Evolutionary conservation across 345 rosid species (phyloP).

Genomic region (Citrus inodora): DNA sequence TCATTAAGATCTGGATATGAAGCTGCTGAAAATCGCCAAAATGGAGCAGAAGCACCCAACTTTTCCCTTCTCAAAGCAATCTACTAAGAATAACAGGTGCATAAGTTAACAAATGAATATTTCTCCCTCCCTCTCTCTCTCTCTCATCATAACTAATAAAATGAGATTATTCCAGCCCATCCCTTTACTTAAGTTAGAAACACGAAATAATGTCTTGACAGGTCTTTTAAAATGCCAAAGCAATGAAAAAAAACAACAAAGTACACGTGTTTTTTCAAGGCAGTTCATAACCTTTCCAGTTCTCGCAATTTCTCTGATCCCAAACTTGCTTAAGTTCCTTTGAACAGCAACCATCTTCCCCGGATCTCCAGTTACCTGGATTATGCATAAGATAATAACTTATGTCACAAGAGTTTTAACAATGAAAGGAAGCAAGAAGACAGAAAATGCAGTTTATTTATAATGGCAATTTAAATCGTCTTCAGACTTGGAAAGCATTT

Average conservation of each 20-base stretch:
- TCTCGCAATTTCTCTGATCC: conserved; percentile 86
- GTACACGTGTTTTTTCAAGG: background rate
- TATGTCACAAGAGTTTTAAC: background rate
- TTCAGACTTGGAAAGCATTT: background rate
- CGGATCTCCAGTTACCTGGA: conserved; percentile 95
- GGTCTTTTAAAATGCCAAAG: background rate
- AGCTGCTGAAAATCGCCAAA: conserved; percentile 97
- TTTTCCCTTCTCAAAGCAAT: conserved; percentile 92
- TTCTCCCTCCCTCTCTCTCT: background rate
- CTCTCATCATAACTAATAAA: background rate
- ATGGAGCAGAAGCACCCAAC: conserved; percentile 89
- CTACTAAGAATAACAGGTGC: conserved; percentile 32
- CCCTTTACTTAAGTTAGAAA: background rate
- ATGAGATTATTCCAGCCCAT: background rate
- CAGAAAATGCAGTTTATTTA: background rate
- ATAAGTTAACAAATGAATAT: background rate
- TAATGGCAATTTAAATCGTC: background rate
- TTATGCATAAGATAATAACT: background rate
- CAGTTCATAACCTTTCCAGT: conserved; percentile 50
- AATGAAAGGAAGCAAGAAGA: background rate
- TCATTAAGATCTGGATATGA: conserved; percentile 91
- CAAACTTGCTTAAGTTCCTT: conserved; percentile 85
- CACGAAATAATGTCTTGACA: background rate
- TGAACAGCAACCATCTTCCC: conserved; percentile 92
- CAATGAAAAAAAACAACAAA: conserved; percentile 7